phyloP scores from a whole-genome alignment of 306 rosid genomes.

The Cucurbita pepo region DNA sequence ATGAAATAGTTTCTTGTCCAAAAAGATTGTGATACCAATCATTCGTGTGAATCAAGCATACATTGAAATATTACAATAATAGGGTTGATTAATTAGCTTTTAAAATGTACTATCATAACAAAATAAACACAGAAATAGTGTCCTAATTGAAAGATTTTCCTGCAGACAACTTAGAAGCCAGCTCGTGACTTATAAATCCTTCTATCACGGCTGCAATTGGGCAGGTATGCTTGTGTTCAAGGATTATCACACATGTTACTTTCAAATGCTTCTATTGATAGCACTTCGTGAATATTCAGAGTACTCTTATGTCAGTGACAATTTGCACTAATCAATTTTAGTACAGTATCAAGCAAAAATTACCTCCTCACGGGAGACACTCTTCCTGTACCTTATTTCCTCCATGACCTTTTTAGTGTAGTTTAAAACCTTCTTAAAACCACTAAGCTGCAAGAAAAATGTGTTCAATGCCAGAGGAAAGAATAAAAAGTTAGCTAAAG shows the following conservation, averaged over 20 bases:
- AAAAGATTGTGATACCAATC: neutral
- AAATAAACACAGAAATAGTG: neutral
- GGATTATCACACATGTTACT: neutral
- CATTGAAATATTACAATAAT: neutral
- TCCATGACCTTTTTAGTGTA: constrained; percentile 80
- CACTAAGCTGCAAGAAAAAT: constrained; percentile 72
- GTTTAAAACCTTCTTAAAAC: constrained; percentile 91
- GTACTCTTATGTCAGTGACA: neutral
- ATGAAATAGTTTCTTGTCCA: neutral
- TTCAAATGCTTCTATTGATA: neutral
- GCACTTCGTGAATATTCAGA: neutral
- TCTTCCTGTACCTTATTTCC: constrained; percentile 62
- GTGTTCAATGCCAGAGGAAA: constrained; percentile 7
- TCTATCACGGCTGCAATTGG: neutral
- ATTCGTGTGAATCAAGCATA: too few species aligned
- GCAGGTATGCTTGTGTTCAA: neutral
- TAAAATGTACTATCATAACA: neutral
- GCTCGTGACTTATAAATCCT: neutral
- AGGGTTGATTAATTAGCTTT: neutral
- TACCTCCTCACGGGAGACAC: constrained; percentile 95
- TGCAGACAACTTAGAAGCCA: neutral
- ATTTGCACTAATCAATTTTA: neutral
- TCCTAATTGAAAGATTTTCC: neutral
- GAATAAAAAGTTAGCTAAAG: constrained; percentile 3
- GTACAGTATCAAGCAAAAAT: constrained; percentile 1